Conservation (phyloP, 257 asterid genomes). For the Primulina huaijiensis region DNA sequence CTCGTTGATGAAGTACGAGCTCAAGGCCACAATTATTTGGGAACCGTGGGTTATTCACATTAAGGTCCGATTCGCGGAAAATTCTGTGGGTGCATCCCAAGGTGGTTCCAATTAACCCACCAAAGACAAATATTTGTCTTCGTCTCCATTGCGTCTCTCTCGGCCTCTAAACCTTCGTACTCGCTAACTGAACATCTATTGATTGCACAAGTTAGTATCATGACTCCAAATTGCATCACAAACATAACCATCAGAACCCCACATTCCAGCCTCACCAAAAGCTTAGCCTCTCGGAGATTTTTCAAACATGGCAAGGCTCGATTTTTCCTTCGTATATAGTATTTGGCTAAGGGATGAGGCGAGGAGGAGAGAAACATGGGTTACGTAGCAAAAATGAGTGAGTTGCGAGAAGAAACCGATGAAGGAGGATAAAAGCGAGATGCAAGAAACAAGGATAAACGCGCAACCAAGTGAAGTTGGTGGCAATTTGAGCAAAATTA, state of each 20-base stretch:
- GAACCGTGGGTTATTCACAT: neutral
- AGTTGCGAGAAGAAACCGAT: slow-evolving; percentile 68
- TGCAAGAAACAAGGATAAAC: slow-evolving; percentile 48
- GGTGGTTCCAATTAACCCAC: too few species aligned
- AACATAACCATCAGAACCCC: slow-evolving; percentile 75
- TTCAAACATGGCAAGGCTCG: slow-evolving; percentile 50
- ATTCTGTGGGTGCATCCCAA: too few species aligned
- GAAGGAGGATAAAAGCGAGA: slow-evolving; percentile 55
- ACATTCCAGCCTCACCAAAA: slow-evolving; percentile 73
- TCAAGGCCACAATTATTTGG: neutral
- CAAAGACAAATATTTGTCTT: slow-evolving; percentile 22
- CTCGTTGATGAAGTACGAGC: neutral
- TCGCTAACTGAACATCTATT: slow-evolving; percentile 59
- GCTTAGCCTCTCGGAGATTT: slow-evolving; percentile 58
- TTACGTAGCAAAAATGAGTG: slow-evolving; percentile 53
- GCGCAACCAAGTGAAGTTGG: slow-evolving; percentile 75
- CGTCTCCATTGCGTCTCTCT: slow-evolving; percentile 41
- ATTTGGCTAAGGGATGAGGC: slow-evolving; percentile 56
- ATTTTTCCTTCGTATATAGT: slow-evolving; percentile 53
- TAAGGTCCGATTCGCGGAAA: too few species aligned
- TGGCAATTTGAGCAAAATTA: slow-evolving; percentile 51
- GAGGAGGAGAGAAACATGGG: slow-evolving; percentile 59
- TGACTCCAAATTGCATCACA: slow-evolving; percentile 57
- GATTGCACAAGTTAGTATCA: slow-evolving; percentile 49
- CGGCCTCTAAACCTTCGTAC: slow-evolving; percentile 50